These are phyloP conservation scores for Myxozyma kluyveri DNA, from an alignment of 805 yeast genomes.

Conservation along the genomic window DNA sequence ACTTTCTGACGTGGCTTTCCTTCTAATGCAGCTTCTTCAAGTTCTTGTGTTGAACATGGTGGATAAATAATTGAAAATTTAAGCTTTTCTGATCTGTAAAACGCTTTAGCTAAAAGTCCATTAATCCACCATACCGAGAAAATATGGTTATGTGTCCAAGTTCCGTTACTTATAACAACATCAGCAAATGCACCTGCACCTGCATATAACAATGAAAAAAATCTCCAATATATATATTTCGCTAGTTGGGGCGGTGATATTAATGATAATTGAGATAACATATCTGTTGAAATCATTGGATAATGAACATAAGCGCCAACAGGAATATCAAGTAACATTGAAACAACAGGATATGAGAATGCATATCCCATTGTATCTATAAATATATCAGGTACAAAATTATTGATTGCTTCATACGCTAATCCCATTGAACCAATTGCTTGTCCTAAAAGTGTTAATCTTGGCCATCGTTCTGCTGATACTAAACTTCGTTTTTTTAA, in stretches of 20 bases:
- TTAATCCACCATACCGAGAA: conserved; percentile 55
- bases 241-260: conserved; percentile 32
- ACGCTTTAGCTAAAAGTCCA: conserved; percentile 5
- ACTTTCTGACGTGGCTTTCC: conserved; percentile 25
- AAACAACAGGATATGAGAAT: conserved; percentile 69
- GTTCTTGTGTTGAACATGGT: conserved; percentile 72
- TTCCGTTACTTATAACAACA: conserved; percentile 71
- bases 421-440: conserved; percentile 73
- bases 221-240: conserved; percentile 68
- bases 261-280: conserved; percentile 61
- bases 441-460: conserved; percentile 81
- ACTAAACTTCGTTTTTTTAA: conserved; percentile 58
- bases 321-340: conserved; percentile 62
- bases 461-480: conserved; percentile 70
- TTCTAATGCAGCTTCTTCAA: conserved; percentile 25
- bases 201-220: conserved; percentile 61
- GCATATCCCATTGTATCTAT: conserved; percentile 91
- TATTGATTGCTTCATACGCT: conserved; percentile 65
- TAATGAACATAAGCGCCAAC: conserved; percentile 88
- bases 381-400: conserved; percentile 80
- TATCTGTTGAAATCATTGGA: conserved; percentile 85
- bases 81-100: conserved; percentile 32
- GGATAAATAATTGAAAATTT: conserved; percentile 66
- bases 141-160: conserved; percentile 89
- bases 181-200: conserved; percentile 65